phyloP scores from a whole-genome alignment of 257 asterid genomes.

The Capsicum baccatum region DNA sequence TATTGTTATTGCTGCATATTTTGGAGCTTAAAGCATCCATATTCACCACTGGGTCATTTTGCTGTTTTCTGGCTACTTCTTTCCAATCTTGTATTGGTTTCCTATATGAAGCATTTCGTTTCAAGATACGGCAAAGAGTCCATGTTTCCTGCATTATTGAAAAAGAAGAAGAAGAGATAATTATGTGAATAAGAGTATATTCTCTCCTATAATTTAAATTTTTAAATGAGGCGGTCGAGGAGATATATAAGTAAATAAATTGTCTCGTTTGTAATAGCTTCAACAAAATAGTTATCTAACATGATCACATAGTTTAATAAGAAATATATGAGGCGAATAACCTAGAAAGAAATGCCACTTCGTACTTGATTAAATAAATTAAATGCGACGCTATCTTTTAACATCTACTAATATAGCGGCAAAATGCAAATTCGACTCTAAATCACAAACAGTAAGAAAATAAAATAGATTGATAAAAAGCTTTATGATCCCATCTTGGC shows the following conservation, averaged over 20 bases:
- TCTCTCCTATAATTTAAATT: background rate
- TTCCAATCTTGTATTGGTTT: slow-evolving; percentile 7
- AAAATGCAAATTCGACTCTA: too few relatives aligned
- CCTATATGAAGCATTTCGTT: background rate
- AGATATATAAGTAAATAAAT: background rate
- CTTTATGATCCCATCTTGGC: too few relatives aligned
- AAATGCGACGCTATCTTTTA: too few relatives aligned
- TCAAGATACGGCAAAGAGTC: slow-evolving; percentile 23
- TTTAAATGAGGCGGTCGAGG: background rate
- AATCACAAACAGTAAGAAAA: too few relatives aligned
- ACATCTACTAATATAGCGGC: too few relatives aligned
- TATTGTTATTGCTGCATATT: background rate
- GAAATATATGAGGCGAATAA: too few relatives aligned
- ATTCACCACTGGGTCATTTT: background rate
- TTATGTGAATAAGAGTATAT: background rate
- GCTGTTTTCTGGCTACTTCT: background rate
- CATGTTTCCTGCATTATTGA: slow-evolving; percentile 13
- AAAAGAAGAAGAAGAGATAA: background rate
- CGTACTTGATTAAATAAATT: too few relatives aligned
- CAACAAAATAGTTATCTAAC: too few relatives aligned
- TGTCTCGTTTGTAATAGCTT: background rate
- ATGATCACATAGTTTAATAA: too few relatives aligned
- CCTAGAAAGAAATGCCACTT: too few relatives aligned
- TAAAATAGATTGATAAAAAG: too few relatives aligned
- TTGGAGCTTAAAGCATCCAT: background rate